phyloP scores from a whole-genome alignment of 257 asterid species.

The Solanum etuberosum region DNA sequence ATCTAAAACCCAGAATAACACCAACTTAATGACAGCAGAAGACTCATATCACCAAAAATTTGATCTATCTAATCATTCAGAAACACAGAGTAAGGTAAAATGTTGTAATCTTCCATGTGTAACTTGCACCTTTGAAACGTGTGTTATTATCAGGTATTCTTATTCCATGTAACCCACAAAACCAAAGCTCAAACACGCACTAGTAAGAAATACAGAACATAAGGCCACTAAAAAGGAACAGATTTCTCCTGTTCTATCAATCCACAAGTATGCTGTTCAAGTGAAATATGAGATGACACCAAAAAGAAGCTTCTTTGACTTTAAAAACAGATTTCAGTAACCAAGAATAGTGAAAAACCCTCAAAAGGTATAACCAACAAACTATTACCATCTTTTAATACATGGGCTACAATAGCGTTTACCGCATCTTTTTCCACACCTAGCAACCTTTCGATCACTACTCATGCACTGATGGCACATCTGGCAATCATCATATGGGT shows the following conservation, averaged over 20 bases:
- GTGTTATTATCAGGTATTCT: background rate
- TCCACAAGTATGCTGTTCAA: background rate
- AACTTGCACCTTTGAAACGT: background rate
- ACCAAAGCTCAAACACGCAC: background rate
- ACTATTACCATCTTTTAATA: conserved; percentile 23
- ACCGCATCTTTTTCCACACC: conserved; percentile 24
- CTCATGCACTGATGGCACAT: conserved; percentile 63
- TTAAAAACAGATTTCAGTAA: background rate
- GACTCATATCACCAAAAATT: background rate
- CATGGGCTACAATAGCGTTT: conserved; percentile 44
- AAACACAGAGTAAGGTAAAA: background rate
- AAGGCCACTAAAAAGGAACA: background rate
- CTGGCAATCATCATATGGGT: conserved; percentile 23
- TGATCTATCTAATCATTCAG: background rate
- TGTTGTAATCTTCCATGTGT: background rate
- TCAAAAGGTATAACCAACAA: background rate
- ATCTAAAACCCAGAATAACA: background rate
- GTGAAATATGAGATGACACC: background rate
- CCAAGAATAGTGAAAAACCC: background rate
- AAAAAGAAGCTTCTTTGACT: background rate
- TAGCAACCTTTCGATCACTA: conserved; percentile 34
- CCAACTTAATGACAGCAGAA: background rate
- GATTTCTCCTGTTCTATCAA: background rate
- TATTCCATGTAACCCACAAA: background rate
- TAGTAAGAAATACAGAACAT: background rate